Evolutionary conservation across 1,139 yeast genomes (phyloP).

Genomic region (Waltiozyma sp.): DNA sequence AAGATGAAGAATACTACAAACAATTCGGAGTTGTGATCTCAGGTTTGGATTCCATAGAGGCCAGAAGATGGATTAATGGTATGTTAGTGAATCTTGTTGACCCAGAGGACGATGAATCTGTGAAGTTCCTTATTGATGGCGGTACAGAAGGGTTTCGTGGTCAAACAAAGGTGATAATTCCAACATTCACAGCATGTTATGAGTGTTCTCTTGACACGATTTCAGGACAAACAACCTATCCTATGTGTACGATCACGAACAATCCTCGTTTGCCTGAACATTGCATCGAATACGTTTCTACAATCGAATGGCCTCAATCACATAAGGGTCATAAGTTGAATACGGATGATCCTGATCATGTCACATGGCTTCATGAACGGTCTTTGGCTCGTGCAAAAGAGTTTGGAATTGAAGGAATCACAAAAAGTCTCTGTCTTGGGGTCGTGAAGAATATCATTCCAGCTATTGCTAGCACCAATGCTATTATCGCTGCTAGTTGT

Average conservation of each 20-base stretch:
- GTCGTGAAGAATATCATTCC: conserved; percentile 91
- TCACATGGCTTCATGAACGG: conserved; percentile 49
- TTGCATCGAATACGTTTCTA: conserved; percentile 86
- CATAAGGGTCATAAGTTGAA: conserved; percentile 44
- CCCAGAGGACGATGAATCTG: conserved; percentile 34
- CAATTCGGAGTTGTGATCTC: conserved; percentile 70
- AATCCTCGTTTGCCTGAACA: conserved; percentile 93
- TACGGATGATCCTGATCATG: conserved; percentile 58
- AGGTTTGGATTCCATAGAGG: conserved; percentile 85
- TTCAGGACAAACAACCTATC: conserved; percentile 62
- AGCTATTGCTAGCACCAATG: conserved; percentile 90
- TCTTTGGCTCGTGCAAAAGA: conserved; percentile 50
- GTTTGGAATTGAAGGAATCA: conserved; percentile 63
- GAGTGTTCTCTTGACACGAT: conserved; percentile 82
- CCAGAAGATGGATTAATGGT: conserved; percentile 86
- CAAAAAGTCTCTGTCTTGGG: conserved; percentile 64
- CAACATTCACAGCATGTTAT: conserved; percentile 79
- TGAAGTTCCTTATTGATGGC: conserved; percentile 85
- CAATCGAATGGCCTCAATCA: conserved; percentile 57
- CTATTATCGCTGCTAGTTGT: conserved; percentile 84
- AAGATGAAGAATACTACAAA: conserved; percentile 49
- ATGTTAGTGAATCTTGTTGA: conserved; percentile 56
- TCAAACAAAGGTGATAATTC: conserved; percentile 79
- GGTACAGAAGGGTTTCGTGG: conserved; percentile 96
- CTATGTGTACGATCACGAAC: conserved; percentile 90